These are phyloP conservation scores for Besnoitia besnoiti DNA, from an alignment of 169 alveolate genomes.

Conservation along the genomic window DNA sequence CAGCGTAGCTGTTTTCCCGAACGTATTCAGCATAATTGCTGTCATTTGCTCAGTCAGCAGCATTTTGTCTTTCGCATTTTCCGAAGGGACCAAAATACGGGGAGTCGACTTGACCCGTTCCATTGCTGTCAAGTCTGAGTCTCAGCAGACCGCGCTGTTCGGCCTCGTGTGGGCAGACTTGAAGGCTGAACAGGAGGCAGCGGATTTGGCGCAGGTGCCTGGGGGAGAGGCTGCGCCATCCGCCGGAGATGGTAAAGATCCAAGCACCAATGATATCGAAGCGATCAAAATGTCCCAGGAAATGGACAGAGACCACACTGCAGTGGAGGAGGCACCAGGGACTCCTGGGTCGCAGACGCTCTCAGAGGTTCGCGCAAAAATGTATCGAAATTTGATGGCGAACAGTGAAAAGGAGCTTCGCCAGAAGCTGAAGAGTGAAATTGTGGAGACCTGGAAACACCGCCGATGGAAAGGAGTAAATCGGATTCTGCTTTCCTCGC, in stretches of 20 bases:
- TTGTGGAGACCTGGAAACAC: neutral
- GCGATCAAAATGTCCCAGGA: conserved; percentile 20
- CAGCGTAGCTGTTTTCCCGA: neutral
- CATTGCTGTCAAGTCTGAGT: neutral
- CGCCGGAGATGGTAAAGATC: neutral
- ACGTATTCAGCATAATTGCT: neutral
- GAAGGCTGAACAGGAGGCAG: conserved; percentile 1
- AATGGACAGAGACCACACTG: neutral
- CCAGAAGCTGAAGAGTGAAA: neutral
- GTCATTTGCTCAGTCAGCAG: neutral
- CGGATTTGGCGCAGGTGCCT: neutral
- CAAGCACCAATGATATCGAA: neutral
- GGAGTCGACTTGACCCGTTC: neutral
- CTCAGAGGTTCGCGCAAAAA: neutral
- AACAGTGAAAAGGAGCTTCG: neutral
- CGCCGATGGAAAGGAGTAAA: neutral
- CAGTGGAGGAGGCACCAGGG: neutral
- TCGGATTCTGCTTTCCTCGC: neutral
- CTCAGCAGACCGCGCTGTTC: conserved; percentile 2
- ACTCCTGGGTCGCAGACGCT: neutral
- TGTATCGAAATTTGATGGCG: neutral
- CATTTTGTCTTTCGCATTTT: neutral
- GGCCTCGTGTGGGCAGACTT: conserved; percentile 14
- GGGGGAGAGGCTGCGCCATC: neutral
- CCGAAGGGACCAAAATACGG: neutral